Evolutionary conservation across 225 moss, liverwort and hornwort genomes (phyloP).

Genomic region (Pseudoscleropodium purum): DNA sequence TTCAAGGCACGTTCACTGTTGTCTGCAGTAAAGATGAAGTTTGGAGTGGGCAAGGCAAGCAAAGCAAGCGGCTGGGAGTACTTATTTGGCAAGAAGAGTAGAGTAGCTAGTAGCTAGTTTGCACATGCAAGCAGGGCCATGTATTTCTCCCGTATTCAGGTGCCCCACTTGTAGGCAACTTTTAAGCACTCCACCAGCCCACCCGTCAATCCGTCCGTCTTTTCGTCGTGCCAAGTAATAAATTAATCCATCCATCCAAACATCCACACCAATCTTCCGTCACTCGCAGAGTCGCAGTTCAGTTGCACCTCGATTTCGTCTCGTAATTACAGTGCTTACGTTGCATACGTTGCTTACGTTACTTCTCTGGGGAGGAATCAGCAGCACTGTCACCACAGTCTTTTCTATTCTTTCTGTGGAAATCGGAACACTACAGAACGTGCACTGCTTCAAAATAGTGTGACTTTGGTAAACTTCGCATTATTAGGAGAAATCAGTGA

Average conservation of each 20-base stretch:
- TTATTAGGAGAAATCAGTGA: background rate
- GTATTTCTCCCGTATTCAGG: slow-evolving; percentile 14
- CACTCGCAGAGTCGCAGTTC: no score
- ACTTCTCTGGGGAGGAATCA: background rate
- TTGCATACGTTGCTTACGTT: background rate
- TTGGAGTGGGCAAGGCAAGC: background rate
- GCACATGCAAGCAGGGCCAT: slow-evolving; percentile 9
- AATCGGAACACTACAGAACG: background rate
- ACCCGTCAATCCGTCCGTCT: background rate
- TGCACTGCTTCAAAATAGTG: background rate
- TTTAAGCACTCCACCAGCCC: background rate
- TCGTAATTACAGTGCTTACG: background rate
- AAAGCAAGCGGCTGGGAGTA: background rate
- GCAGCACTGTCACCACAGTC: background rate
- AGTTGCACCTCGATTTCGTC: background rate
- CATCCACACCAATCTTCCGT: background rate
- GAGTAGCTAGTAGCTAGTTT: background rate
- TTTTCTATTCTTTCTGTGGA: background rate
- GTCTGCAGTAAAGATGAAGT: background rate
- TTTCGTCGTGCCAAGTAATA: background rate
- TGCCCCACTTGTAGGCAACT: slow-evolving; percentile 5
- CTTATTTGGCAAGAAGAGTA: background rate
- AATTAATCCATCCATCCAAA: background rate
- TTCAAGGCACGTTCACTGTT: background rate
- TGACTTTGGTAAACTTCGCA: background rate